Conservation (phyloP, 345 rosid genomes). For the Zanthoxylum bungeanum region DNA sequence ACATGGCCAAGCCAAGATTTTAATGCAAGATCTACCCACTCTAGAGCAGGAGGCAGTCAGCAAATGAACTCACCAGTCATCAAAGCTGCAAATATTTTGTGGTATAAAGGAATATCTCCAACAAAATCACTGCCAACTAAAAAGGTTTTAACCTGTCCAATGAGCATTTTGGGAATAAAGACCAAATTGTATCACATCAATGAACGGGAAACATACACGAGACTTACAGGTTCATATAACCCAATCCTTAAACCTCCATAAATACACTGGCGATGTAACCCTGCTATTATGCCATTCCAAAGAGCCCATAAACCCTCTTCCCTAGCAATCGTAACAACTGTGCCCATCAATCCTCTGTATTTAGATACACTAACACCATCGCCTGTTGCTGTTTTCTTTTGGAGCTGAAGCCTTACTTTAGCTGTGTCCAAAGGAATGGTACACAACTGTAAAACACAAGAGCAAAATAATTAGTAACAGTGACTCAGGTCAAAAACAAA, state of each 20-base stretch:
- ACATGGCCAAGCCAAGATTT: constrained; percentile 3
- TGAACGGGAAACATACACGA: constrained; percentile 14
- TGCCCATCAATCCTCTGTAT: constrained; percentile 74
- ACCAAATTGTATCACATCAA: neutral
- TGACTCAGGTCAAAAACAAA: neutral
- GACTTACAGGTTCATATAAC: constrained; percentile 82
- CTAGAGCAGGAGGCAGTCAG: constrained; percentile 15
- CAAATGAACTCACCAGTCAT: constrained; percentile 62
- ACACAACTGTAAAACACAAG: constrained; percentile 53
- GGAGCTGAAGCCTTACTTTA: constrained; percentile 98
- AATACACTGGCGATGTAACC: constrained; percentile 85
- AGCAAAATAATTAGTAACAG: neutral
- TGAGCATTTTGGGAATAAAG: constrained; percentile 19
- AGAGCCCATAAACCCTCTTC: constrained; percentile 85
- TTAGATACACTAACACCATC: constrained; percentile 59
- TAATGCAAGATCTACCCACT: constrained; percentile 9
- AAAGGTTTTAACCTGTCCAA: constrained; percentile 76
- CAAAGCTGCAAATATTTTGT: constrained; percentile 84
- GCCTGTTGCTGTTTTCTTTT: constrained; percentile 48
- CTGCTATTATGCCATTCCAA: constrained; percentile 92
- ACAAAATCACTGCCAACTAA: constrained; percentile 77
- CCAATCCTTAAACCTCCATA: constrained; percentile 96
- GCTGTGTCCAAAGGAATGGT: constrained; percentile 92
- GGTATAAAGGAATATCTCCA: constrained; percentile 79
- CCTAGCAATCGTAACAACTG: constrained; percentile 75